phyloP scores from a whole-genome alignment of 148 eudicot species.

The Suaeda aralocaspica region DNA sequence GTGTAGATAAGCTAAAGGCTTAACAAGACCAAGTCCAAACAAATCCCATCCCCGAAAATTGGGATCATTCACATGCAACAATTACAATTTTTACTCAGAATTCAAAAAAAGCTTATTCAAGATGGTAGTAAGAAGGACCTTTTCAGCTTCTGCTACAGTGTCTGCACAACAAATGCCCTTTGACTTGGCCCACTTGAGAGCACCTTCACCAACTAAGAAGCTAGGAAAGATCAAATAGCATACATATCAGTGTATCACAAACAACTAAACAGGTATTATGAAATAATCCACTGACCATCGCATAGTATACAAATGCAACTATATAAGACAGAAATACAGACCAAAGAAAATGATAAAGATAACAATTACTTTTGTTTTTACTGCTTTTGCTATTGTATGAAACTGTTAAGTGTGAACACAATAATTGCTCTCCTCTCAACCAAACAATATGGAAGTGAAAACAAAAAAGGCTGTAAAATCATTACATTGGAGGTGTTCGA shows the following conservation, averaged over 20 bases:
- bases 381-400: too few relatives aligned
- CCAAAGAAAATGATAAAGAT: too few relatives aligned
- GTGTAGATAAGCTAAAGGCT: constrained; percentile 2
- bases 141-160: constrained; percentile 46
- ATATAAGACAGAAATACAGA: too few relatives aligned
- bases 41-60: background rate
- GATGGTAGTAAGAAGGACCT: constrained; percentile 37
- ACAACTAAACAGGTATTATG: background rate
- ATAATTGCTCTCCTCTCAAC: too few relatives aligned
- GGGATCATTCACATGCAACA: background rate
- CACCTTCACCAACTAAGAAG: constrained; percentile 94
- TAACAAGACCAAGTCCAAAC: constrained; percentile 5
- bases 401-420: too few relatives aligned
- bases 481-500: constrained; percentile 83
- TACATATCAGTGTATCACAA: too few relatives aligned
- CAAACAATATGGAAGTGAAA: background rate
- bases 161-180: constrained; percentile 51
- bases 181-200: constrained; percentile 67
- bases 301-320: background rate
- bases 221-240: constrained; percentile 32
- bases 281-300: background rate
- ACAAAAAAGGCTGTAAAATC: constrained; percentile 12
- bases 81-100: background rate
- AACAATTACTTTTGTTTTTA: too few relatives aligned
- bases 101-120: background rate